Evolutionary conservation across 768 basidiomycete species (phyloP).

Genomic region (Leucosporidium creatinivorum): DNA sequence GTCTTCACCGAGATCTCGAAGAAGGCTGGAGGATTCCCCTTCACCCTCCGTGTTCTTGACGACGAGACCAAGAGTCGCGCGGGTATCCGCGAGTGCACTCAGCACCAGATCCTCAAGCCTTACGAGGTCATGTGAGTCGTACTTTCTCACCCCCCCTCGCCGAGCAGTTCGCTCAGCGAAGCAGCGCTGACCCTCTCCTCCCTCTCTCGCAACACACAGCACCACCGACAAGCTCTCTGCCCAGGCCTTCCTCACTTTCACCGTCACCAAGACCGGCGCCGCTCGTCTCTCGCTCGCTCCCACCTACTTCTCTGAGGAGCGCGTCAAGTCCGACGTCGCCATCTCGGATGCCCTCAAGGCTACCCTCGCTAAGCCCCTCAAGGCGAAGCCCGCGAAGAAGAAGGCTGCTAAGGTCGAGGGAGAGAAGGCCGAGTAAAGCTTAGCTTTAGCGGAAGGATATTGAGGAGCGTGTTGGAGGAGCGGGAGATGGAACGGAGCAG

Average conservation of each 20-base stretch:
- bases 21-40: constrained; percentile 96
- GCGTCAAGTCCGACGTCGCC: constrained; percentile 82
- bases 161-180: background rate
- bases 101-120: constrained; percentile 85
- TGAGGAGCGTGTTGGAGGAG: background rate
- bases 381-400: constrained; percentile 52
- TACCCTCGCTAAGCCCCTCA: constrained; percentile 65
- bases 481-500: background rate
- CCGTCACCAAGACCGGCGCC: constrained; percentile 81
- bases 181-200: background rate
- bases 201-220: background rate
- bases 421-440: constrained; percentile 41
- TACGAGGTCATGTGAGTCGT: constrained; percentile 81
- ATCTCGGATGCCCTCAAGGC: constrained; percentile 79
- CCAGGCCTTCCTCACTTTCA: constrained; percentile 95
- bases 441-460: too few species aligned
- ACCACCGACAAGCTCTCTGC: constrained; percentile 71
- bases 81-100: constrained; percentile 91
- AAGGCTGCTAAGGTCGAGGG: constrained; percentile 59
- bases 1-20: constrained; percentile 96
- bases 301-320: constrained; percentile 84
- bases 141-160: background rate
- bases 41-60: constrained; percentile 86
- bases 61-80: constrained; percentile 94
- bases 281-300: constrained; percentile 79